These are phyloP conservation scores for Alternaria incomplexa DNA, from an alignment of 2,329 filamentous ascomycete species.

Conservation along the genomic window DNA sequence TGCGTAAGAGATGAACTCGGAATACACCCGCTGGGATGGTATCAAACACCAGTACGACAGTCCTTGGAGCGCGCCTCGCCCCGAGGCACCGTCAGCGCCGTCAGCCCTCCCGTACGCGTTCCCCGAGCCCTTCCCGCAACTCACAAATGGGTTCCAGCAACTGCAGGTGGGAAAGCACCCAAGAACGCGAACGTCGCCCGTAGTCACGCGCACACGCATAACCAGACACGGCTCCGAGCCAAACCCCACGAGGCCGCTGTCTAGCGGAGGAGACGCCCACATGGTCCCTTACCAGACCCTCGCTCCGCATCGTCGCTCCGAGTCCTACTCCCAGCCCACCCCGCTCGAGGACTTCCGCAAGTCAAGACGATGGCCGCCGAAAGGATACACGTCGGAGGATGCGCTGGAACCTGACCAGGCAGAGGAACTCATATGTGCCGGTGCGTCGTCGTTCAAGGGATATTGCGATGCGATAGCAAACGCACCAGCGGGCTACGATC, in stretches of 20 bases:
- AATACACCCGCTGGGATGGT: conserved; percentile 43
- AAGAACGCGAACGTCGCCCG: conserved; percentile 43
- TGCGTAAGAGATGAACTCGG: conserved; percentile 48
- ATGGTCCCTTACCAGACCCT: conserved; percentile 34
- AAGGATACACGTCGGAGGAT: conserved; percentile 43
- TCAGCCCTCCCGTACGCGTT: conserved; percentile 34
- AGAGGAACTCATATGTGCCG: conserved; percentile 47
- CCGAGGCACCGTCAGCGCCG: conserved; percentile 32
- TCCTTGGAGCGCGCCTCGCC: conserved; percentile 31
- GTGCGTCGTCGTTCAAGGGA: conserved; percentile 50
- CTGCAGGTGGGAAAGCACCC: conserved; percentile 34
- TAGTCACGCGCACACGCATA: conserved; percentile 43
- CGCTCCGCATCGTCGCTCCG: conserved; percentile 35
- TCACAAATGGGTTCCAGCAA: conserved; percentile 33
- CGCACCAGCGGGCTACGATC: conserved; percentile 45
- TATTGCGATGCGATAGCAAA: conserved; percentile 47
- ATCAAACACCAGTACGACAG: conserved; percentile 39
- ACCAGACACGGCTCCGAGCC: conserved; percentile 46
- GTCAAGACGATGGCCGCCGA: conserved; percentile 49
- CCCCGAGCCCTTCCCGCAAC: conserved; percentile 29
- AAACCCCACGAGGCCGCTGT: conserved; percentile 37
- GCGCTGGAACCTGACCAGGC: conserved; percentile 41
- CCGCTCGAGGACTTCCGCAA: conserved; percentile 47
- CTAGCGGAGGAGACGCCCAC: conserved; percentile 39
- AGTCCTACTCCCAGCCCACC: conserved; percentile 46